Evolutionary conservation across 2,329 filamentous ascomycete species (phyloP).

Genomic region (Claviceps sorghi): DNA sequence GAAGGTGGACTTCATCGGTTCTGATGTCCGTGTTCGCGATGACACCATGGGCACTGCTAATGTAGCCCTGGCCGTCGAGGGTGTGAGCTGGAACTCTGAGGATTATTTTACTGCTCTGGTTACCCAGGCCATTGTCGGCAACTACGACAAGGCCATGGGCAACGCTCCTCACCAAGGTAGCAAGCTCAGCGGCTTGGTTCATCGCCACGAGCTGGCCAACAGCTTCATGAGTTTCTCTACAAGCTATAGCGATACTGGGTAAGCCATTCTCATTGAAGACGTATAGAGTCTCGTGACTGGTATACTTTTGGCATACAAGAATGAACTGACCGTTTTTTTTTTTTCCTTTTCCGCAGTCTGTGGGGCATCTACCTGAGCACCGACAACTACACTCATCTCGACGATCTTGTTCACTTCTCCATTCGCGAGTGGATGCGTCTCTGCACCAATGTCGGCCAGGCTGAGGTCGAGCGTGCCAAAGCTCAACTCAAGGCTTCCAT

Average conservation of each 20-base stretch:
- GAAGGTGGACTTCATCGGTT: conserved; percentile 90
- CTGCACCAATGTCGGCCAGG: conserved; percentile 70
- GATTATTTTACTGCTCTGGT: conserved; percentile 98
- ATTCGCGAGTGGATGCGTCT: conserved; percentile 97
- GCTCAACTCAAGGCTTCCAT: conserved; percentile 98
- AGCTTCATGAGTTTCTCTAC: conserved; percentile 99
- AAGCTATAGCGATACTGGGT: conserved; percentile 98
- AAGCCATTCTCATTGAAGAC: conserved; percentile 23
- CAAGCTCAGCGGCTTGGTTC: conserved; percentile 91
- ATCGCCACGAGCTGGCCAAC: conserved; percentile 91
- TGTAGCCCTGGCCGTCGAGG: conserved; percentile 96
- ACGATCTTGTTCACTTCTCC: conserved; percentile 95
- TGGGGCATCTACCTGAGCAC: conserved; percentile 99
- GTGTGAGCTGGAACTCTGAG: conserved; percentile 98
- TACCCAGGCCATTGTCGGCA: conserved; percentile 95
- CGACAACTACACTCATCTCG: conserved; percentile 72
- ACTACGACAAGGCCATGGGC: conserved; percentile 98
- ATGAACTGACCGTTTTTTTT: not conserved
- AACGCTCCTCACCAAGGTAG: conserved; percentile 94
- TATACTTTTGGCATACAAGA: conserved; percentile 5
- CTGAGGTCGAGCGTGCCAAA: conserved; percentile 96
- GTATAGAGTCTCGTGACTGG: conserved; percentile 5
- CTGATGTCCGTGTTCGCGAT: conserved; percentile 87
- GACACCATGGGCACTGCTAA: conserved; percentile 93
- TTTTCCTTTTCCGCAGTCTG: conserved; percentile 43